A percentile compares a stretch with the other conserved stretches of the same genome.
Conservation (phyloP, 257 asterid genomes). For the Solanum etuberosum region DNA sequence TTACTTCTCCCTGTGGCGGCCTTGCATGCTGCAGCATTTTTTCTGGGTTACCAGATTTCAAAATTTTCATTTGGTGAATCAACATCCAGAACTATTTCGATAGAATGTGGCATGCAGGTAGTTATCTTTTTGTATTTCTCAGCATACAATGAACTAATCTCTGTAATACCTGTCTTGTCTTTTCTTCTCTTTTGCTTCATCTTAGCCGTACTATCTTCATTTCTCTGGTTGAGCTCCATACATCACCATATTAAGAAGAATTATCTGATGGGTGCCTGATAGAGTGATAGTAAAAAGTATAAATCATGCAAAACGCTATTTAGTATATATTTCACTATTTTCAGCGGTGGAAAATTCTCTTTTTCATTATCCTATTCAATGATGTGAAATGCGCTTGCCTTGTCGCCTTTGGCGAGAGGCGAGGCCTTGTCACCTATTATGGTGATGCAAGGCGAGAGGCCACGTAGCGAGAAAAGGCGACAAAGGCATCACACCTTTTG, state of each 20-base stretch:
- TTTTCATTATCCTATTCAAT: background rate
- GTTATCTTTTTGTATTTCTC: background rate
- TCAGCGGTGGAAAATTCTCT: background rate
- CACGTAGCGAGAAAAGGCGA: background rate
- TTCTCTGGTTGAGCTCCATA: background rate
- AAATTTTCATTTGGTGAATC: conserved; percentile 89
- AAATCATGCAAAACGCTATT: background rate
- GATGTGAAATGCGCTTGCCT: background rate
- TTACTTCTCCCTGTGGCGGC: conserved; percentile 70
- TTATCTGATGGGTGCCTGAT: background rate
- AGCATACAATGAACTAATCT: background rate
- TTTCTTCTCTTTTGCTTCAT: background rate
- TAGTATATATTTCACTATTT: background rate
- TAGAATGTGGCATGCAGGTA: conserved; percentile 99
- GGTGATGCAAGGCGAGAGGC: background rate
- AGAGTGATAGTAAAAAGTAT: background rate
- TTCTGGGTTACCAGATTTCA: conserved; percentile 76
- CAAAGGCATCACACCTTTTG: background rate
- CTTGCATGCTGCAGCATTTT: conserved; percentile 82
- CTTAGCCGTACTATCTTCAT: background rate
- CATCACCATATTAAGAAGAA: background rate
- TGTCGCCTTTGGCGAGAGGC: background rate
- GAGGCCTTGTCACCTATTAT: background rate
- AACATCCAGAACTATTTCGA: conserved; percentile 90
- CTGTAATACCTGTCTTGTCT: background rate